Conservation (phyloP, 345 rosid genomes). For the Camelina hispida region DNA sequence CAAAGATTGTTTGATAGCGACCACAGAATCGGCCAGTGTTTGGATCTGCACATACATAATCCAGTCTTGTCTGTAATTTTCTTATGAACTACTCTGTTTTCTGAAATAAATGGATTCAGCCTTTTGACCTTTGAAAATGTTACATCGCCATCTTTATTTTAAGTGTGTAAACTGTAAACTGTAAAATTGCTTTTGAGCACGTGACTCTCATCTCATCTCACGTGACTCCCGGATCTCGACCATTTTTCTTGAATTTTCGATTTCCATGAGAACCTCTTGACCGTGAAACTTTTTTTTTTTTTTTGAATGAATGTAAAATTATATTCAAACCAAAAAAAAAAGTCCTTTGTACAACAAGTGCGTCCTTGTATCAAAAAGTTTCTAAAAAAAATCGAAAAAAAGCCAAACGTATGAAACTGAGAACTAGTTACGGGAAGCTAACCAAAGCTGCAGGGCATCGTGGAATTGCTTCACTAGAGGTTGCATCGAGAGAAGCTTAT, state of each 20-base stretch:
- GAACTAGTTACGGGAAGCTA: no score
- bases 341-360: no score
- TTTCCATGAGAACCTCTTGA: conserved; percentile 37
- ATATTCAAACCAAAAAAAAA: no score
- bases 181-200: conserved; percentile 34
- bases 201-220: conserved; percentile 37
- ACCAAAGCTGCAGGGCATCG: no score
- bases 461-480: no score
- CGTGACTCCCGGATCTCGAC: conserved; percentile 36
- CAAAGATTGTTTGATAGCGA: conserved; percentile 33
- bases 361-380: no score
- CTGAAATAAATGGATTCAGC: neutral
- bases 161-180: conserved; percentile 12
- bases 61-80: conserved; percentile 29
- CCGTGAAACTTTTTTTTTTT: neutral
- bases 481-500: no score
- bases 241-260: conserved; percentile 21
- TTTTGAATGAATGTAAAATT: no score
- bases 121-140: neutral
- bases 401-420: no score
- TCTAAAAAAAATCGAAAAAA: no score
- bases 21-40: conserved; percentile 33
- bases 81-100: conserved; percentile 5
- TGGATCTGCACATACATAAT: conserved; percentile 23
- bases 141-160: neutral